Percentiles rank a stretch among this genome's conserved stretches.
These are phyloP conservation scores for Phytophthora fragariae DNA, from an alignment of 352 stramenopile genomes.

Conservation along the genomic window DNA sequence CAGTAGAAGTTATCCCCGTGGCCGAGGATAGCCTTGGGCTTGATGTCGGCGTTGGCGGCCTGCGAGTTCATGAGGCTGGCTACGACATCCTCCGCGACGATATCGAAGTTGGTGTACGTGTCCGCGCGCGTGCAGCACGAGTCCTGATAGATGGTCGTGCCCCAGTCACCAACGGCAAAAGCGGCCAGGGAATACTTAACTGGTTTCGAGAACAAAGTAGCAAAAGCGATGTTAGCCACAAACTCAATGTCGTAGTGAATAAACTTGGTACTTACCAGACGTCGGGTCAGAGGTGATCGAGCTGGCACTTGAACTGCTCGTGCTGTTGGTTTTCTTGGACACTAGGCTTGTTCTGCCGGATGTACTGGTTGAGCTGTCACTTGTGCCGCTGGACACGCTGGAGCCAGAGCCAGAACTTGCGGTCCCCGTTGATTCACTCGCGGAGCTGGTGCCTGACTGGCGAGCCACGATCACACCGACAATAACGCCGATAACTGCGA, in stretches of 20 bases:
- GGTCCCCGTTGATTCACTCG: background rate
- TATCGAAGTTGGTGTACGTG: conserved; percentile 40
- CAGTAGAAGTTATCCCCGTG: conserved; percentile 48
- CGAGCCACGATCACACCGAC: background rate
- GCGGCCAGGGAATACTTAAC: conserved; percentile 20
- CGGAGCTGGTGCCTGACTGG: background rate
- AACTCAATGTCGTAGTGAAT: background rate
- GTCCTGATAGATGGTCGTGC: conserved; percentile 39
- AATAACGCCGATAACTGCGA: conserved; percentile 5
- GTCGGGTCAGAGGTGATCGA: conserved; percentile 4
- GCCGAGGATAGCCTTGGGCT: conserved; percentile 56
- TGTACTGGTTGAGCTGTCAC: background rate
- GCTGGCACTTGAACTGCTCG: background rate
- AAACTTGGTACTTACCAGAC: background rate
- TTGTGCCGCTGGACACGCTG: background rate
- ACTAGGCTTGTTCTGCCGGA: background rate
- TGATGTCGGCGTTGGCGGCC: conserved; percentile 36
- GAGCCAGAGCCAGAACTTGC: background rate
- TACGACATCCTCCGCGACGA: conserved; percentile 31
- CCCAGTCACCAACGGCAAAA: conserved; percentile 38
- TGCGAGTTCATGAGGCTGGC: conserved; percentile 42
- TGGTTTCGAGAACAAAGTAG: background rate
- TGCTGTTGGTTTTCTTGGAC: background rate
- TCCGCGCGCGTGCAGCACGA: conserved; percentile 42
- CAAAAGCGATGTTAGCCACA: background rate